A percentile compares a stretch with the other conserved stretches of the same genome.
Evolutionary conservation across 2,329 filamentous ascomycete genomes (phyloP).

Genomic region (Sporothrix dimorphospora): DNA sequence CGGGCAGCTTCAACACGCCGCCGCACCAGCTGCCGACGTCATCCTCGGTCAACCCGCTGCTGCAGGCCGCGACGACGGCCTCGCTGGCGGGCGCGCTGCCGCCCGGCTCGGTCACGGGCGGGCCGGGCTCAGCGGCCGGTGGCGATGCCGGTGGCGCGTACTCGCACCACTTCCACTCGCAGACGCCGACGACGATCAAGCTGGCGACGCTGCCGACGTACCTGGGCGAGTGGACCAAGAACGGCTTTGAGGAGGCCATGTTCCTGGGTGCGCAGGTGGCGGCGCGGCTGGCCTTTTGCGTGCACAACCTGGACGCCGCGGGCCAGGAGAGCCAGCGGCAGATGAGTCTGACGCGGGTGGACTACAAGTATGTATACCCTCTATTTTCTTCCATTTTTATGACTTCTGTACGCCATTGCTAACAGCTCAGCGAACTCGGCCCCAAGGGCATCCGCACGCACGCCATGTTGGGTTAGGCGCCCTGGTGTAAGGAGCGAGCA

Average conservation of each 20-base stretch:
- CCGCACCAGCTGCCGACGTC: conserved; percentile 58
- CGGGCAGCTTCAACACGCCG: conserved; percentile 59
- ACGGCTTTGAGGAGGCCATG: conserved; percentile 75
- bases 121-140: conserved; percentile 46
- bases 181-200: conserved; percentile 85
- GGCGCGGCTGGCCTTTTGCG: conserved; percentile 63
- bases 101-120: conserved; percentile 37
- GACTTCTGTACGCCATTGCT: conserved; percentile 2
- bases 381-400: not conserved
- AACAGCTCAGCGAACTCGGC: conserved; percentile 52
- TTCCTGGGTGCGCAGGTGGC: conserved; percentile 89
- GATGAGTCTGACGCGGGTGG: conserved; percentile 61
- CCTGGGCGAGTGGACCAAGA: conserved; percentile 87
- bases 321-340: conserved; percentile 56
- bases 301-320: conserved; percentile 60
- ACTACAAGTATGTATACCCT: conserved; percentile 60
- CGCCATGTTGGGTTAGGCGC: conserved; percentile 53
- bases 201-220: conserved; percentile 78
- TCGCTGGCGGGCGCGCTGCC: conserved; percentile 44
- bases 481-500: not conserved
- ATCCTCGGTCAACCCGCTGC: conserved; percentile 76
- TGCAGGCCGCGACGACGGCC: conserved; percentile 85
- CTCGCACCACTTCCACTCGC: conserved; percentile 60
- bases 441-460: conserved; percentile 58
- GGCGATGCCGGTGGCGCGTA: conserved; percentile 44